Evolutionary conservation across 495 filamentous ascomycete genomes (phyloP).

Genomic region (Lophiostoma macrostomum): DNA sequence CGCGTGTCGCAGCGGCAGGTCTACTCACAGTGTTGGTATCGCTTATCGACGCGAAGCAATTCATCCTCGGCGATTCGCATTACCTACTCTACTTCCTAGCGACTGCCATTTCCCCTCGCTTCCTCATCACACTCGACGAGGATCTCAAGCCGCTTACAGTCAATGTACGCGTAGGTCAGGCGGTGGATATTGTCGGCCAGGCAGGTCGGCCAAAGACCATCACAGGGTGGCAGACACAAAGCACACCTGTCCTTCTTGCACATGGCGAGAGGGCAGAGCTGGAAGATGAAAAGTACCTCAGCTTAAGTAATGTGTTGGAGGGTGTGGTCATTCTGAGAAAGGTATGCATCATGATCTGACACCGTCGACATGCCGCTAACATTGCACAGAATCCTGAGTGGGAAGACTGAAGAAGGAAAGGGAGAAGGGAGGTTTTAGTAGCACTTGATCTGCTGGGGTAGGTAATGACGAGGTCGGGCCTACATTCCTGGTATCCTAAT

Average conservation of each 20-base stretch:
- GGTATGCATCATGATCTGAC: conserved; percentile 53
- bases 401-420: conserved; percentile 31
- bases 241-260: conserved; percentile 87
- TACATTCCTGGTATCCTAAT: no score
- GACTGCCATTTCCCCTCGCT: conserved; percentile 94
- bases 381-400: conserved; percentile 32
- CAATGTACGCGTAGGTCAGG: conserved; percentile 95
- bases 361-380: conserved; percentile 3
- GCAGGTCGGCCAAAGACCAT: conserved; percentile 97
- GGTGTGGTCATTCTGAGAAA: conserved; percentile 95
- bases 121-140: conserved; percentile 94
- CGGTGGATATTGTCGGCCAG: conserved; percentile 96
- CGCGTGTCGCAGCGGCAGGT: conserved; percentile 83
- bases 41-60: conserved; percentile 91
- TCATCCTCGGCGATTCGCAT: conserved; percentile 83
- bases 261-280: conserved; percentile 94
- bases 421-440: no score
- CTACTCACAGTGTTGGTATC: conserved; percentile 85
- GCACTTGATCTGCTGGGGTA: no score
- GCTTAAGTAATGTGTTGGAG: conserved; percentile 84
- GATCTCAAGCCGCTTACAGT: conserved; percentile 89
- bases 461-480: no score
- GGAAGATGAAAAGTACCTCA: conserved; percentile 96
- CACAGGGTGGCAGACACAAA: conserved; percentile 99
- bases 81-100: conserved; percentile 97